Evolutionary conservation across 768 basidiomycete genomes (phyloP), one percentile per base, ranked within the genome.

Genomic region (Leccinum aurantiacum): DNA sequence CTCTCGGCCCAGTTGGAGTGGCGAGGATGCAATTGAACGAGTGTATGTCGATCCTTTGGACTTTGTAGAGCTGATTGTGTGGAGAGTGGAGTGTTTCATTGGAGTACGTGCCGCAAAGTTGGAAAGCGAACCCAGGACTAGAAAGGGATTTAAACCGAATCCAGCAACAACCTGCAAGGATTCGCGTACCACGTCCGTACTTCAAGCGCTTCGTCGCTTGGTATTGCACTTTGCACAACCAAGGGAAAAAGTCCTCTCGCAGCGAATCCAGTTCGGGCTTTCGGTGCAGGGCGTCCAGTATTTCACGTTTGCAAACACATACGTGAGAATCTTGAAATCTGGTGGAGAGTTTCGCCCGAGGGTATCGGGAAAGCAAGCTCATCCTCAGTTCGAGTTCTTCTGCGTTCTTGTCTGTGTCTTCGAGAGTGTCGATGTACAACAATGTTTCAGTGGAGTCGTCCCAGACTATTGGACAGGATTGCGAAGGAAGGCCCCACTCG

Each of bases 221-320:
- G 71, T 93, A 93, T 62, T 91, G 90, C 6, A 91, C 77, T 70
- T 92, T 94, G 76, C 93, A 90, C 57, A 97, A 70, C 92, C 94
- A 97, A 0, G 95, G 95, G 11, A 98, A 71, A 67, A 97, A 91
- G 60, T 97, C 93, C 71, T 95, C 90, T 54, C 90, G 82, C 54
- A 98, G 80, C 15, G 94, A 96, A 54, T 92, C 88, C 46, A 95
- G 80, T 65, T 86, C 82, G 5, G 75, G 76, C 66, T 91, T 91
- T 60, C 84, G 81, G 11, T 84, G 80, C 27, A 95, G 77, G 13
- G 85, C 79, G 59, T 92, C 87, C 25, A 97, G 77, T 8, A 96
- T 79, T 17, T 84, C 81, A 60, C 84, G 83, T 63, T 85, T 83
- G 76, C 93, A 94, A 35, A 96, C 86, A 67, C 96, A 97, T 33